Evolutionary conservation across 2,329 filamentous ascomycete genomes (phyloP).

Genomic region (Zymoseptoria brevis): DNA sequence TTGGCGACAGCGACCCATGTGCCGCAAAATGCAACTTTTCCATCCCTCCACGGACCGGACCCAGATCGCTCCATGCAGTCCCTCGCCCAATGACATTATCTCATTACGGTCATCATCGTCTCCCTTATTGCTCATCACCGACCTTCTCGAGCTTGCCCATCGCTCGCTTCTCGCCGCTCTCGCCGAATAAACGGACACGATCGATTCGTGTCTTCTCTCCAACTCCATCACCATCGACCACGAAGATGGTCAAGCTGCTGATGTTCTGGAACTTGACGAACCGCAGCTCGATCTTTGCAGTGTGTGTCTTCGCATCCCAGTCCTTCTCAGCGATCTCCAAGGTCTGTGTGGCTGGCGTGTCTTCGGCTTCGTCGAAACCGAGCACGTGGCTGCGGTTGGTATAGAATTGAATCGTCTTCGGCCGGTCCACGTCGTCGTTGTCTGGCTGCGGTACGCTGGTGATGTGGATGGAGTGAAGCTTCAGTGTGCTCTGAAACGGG

Average conservation of each 20-base stretch:
- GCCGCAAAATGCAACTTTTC: background rate
- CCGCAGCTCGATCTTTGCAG: constrained; percentile 54
- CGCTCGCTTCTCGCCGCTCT: constrained; percentile 82
- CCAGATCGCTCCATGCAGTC: background rate
- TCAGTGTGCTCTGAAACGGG: constrained; percentile 79
- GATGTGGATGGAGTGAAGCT: constrained; percentile 79
- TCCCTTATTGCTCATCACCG: constrained; percentile 57
- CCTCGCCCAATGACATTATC: background rate
- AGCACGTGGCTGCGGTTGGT: constrained; percentile 83
- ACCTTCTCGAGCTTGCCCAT: constrained; percentile 96
- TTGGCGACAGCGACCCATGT: background rate
- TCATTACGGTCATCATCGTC: constrained; percentile 37
- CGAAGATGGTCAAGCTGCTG: constrained; percentile 75
- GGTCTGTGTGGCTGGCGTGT: constrained; percentile 69
- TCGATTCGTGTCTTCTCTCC: constrained; percentile 81
- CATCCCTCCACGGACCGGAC: background rate
- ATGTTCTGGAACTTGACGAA: constrained; percentile 98
- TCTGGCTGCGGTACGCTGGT: constrained; percentile 71
- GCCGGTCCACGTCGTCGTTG: constrained; percentile 70
- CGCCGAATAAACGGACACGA: constrained; percentile 71
- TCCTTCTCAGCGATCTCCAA: constrained; percentile 67
- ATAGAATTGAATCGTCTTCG: constrained; percentile 76
- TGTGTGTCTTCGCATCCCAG: constrained; percentile 55
- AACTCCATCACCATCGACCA: constrained; percentile 72
- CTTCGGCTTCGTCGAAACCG: constrained; percentile 90